Conservation (phyloP, 257 asterid species). For the Cinchona pubescens region DNA sequence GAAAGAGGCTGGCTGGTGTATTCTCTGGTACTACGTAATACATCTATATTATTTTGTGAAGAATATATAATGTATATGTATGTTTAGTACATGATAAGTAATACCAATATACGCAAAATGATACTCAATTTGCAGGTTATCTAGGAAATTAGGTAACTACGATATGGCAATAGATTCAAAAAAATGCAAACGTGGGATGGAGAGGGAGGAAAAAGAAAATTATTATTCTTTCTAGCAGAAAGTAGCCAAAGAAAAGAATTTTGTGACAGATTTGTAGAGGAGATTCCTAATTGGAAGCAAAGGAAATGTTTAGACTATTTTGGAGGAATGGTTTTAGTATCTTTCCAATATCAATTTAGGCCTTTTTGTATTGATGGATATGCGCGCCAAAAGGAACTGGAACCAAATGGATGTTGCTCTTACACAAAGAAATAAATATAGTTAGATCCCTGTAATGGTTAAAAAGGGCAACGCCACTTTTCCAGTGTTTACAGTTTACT, state of each 20-base stretch:
- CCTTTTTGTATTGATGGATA: constrained; percentile 1
- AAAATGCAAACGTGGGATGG: constrained; percentile 15
- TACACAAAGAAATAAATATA: constrained; percentile 1
- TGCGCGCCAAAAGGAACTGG: constrained; percentile 9
- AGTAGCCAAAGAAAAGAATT: constrained; percentile 52
- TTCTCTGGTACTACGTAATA: too few relatives aligned
- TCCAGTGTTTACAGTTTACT: too few relatives aligned
- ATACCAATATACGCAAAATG: too few relatives aligned
- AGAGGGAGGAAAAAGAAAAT: constrained; percentile 33
- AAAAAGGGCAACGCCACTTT: background rate
- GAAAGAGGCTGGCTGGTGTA: too few relatives aligned
- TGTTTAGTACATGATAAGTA: too few relatives aligned
- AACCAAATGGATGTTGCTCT: constrained; percentile 20
- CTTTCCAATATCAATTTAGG: constrained; percentile 30
- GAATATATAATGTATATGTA: too few relatives aligned
- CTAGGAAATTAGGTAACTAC: constrained; percentile 7
- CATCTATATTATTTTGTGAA: too few relatives aligned
- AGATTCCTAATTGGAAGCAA: constrained; percentile 19
- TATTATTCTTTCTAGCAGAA: constrained; percentile 29
- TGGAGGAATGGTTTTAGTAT: constrained; percentile 40
- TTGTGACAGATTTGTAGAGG: constrained; percentile 8
- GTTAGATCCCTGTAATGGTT: background rate
- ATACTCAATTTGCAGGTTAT: too few relatives aligned
- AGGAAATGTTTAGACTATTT: constrained; percentile 12
- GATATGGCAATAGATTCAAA: constrained; percentile 23